phyloP scores from a whole-genome alignment of 805 yeast species.

The Scheffersomyces stipitis region DNA sequence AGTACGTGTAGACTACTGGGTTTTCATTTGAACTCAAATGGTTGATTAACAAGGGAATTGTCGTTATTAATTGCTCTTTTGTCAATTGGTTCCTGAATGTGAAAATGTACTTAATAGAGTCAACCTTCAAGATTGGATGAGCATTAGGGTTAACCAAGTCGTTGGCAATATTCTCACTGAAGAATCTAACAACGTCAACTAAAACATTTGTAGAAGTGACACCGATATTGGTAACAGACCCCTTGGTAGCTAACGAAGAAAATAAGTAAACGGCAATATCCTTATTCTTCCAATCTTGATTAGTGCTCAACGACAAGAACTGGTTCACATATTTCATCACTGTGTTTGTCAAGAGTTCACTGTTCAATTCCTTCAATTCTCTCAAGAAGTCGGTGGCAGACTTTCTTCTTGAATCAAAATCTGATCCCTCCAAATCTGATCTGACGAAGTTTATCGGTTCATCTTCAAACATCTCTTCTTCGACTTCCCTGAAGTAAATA shows the following conservation, averaged over 20 bases:
- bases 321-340: conserved; percentile 71
- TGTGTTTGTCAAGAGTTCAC: conserved; percentile 68
- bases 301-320: conserved; percentile 44
- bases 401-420: conserved; percentile 87
- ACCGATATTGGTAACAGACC: conserved; percentile 82
- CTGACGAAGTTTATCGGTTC: conserved; percentile 94
- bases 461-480: conserved; percentile 92
- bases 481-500: conserved; percentile 78
- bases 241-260: conserved; percentile 88
- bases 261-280: conserved; percentile 86
- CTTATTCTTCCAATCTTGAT: conserved; percentile 74
- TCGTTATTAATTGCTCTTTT: conserved; percentile 74
- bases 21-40: conserved; percentile 57
- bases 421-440: conserved; percentile 93
- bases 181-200: conserved; percentile 85
- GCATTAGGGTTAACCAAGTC: conserved; percentile 62
- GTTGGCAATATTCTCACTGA: conserved; percentile 74
- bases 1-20: conserved; percentile 87
- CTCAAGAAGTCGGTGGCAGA: conserved; percentile 91
- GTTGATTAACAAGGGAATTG: conserved; percentile 73
- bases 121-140: conserved; percentile 82
- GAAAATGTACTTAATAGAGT: conserved; percentile 88
- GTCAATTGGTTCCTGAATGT: conserved; percentile 91
- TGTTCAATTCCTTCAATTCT: conserved; percentile 78
- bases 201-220: conserved; percentile 81